Conservation (phyloP, 1,284 basidiomycete species). For the Puccinia coronata region DNA sequence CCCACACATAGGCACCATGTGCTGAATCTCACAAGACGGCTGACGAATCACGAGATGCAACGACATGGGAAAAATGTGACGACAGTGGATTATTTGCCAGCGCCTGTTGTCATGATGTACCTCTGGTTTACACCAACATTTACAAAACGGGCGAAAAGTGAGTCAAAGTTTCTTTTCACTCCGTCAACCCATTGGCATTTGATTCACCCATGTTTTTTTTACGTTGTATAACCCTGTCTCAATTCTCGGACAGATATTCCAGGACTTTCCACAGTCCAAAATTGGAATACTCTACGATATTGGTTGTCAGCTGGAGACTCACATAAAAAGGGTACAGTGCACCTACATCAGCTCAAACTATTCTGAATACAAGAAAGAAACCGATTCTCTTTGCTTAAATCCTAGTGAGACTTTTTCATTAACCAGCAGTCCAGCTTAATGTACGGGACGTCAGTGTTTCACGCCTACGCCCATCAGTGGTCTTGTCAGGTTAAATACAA, state of each 20-base stretch:
- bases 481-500: conserved; percentile 14
- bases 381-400: background rate
- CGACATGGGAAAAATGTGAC: no score
- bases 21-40: no score
- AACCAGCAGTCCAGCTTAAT: background rate
- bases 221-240: conserved; percentile 13
- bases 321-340: conserved; percentile 27
- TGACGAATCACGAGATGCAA: no score
- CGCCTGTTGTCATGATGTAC: conserved; percentile 17
- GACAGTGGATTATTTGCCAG: conserved; percentile 18
- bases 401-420: background rate
- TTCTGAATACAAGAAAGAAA: no score
- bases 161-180: background rate
- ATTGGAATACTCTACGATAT: conserved; percentile 21
- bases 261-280: background rate
- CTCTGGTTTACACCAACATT: background rate
- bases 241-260: background rate
- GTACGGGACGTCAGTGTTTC: conserved; percentile 26
- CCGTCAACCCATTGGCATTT: no score
- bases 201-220: no score
- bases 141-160: conserved; percentile 19
- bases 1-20: no score
- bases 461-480: conserved; percentile 21
- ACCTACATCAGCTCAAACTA: background rate
- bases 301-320: conserved; percentile 28